phyloP scores from a whole-genome alignment of 2,329 filamentous ascomycete species.

The Fusarium graminum region DNA sequence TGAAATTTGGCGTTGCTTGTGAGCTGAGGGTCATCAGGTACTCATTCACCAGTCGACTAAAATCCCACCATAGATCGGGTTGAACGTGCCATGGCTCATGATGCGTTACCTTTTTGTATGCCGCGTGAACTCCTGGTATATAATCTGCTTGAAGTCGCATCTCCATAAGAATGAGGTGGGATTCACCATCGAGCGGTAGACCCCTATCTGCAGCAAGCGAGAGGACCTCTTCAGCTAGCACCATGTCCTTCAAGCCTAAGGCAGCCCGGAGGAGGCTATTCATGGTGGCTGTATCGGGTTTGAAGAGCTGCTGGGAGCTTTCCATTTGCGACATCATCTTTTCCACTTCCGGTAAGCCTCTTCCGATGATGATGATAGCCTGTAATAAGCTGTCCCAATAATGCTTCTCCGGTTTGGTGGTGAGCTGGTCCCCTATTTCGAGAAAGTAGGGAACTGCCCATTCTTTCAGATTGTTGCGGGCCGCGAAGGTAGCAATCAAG shows the following conservation, averaged over 20 bases:
- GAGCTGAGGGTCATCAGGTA: constrained; percentile 78
- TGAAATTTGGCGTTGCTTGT: constrained; percentile 72
- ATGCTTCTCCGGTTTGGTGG: constrained; percentile 61
- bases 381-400: constrained; percentile 81
- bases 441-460: constrained; percentile 74
- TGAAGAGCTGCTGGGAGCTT: constrained; percentile 62
- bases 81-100: constrained; percentile 56
- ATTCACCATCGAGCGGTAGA: constrained; percentile 76
- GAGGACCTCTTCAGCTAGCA: constrained; percentile 80
- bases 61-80: constrained; percentile 62
- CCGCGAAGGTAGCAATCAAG: constrained; percentile 63
- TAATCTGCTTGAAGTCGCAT: constrained; percentile 81
- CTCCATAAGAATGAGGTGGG: constrained; percentile 80
- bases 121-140: constrained; percentile 74
- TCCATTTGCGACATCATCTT: constrained; percentile 80
- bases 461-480: constrained; percentile 68
- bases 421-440: constrained; percentile 61
- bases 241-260: constrained; percentile 75
- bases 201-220: constrained; percentile 73
- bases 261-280: constrained; percentile 82
- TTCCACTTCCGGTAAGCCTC: constrained; percentile 66
- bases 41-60: constrained; percentile 74
- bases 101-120: constrained; percentile 66
- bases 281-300: constrained; percentile 78
- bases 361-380: constrained; percentile 77